Percentiles rank a stretch among this genome's conserved stretches.
phyloP scores from a whole-genome alignment of 2,329 filamentous ascomycete genomes.

The Cephalotrichum gorgonifer region DNA sequence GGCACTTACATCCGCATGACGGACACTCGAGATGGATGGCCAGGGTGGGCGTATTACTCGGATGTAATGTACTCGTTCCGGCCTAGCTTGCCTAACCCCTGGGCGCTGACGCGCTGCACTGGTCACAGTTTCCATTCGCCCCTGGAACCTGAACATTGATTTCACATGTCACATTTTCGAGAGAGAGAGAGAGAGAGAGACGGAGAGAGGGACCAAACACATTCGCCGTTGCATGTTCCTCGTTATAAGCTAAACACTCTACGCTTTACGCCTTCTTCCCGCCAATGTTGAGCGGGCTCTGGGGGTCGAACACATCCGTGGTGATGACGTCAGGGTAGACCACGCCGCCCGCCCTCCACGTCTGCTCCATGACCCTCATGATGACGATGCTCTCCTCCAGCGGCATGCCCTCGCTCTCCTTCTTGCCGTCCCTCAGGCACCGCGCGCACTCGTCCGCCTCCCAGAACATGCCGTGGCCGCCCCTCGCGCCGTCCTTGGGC shows the following conservation, averaged over 20 bases:
- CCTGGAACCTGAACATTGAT: too few species aligned
- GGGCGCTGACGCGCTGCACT: too few species aligned
- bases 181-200: too few species aligned
- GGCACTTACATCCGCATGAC: too few species aligned
- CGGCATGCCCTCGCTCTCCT: conserved; percentile 62
- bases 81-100: too few species aligned
- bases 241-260: not conserved
- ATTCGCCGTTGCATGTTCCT: not conserved
- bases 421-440: conserved; percentile 64
- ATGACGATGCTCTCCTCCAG: conserved; percentile 71
- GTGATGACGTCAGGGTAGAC: conserved; percentile 46
- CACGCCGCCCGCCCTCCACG: conserved; percentile 41
- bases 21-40: too few species aligned
- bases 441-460: conserved; percentile 72
- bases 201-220: too few species aligned
- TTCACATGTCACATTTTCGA: too few species aligned
- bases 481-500: conserved; percentile 35
- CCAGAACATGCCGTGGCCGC: conserved; percentile 77
- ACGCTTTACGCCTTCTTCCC: conserved; percentile 13
- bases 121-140: too few species aligned
- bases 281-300: conserved; percentile 53
- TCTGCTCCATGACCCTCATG: conserved; percentile 62
- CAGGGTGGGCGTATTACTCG: too few species aligned
- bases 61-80: too few species aligned
- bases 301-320: conserved; percentile 45